Conservation (phyloP, 352 stramenopile species). For the Nothophytophthora sp. region DNA sequence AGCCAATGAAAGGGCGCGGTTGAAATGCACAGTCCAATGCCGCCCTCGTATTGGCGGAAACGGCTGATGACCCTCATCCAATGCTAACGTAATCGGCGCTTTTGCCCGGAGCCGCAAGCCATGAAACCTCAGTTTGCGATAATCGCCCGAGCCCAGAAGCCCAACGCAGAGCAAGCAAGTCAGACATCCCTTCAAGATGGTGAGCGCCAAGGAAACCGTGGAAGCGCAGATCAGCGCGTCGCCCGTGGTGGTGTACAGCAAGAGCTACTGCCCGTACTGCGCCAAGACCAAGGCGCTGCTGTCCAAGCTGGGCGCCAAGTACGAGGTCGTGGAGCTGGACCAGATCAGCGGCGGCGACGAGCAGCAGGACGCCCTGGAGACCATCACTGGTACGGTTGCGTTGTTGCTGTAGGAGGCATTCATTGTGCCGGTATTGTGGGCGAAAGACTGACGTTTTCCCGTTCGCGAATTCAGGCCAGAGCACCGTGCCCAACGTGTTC, state of each 20-base stretch:
- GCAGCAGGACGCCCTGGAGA: slow-evolving; percentile 59
- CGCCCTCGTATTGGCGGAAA: slow-evolving; percentile 18
- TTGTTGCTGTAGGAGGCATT: too few relatives aligned
- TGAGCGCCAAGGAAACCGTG: slow-evolving; percentile 64
- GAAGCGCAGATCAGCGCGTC: slow-evolving; percentile 56
- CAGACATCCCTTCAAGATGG: slow-evolving; percentile 50
- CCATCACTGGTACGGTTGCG: slow-evolving; percentile 54
- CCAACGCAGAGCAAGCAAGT: slow-evolving; percentile 5
- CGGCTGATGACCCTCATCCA: too few relatives aligned
- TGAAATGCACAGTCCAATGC: too few relatives aligned
- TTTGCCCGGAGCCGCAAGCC: background rate
- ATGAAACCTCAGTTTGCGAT: slow-evolving; percentile 10
- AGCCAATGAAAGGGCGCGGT: background rate
- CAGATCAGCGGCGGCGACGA: slow-evolving; percentile 45
- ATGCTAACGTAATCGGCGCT: background rate
- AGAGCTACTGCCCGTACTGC: slow-evolving; percentile 96
- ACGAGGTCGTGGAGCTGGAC: slow-evolving; percentile 67
- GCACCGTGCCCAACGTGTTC: slow-evolving; percentile 98
- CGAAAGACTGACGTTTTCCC: background rate
- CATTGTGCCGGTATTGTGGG: too few relatives aligned
- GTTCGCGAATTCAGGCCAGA: too few relatives aligned
- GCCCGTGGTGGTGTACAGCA: slow-evolving; percentile 90
- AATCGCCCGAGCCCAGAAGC: slow-evolving; percentile 4
- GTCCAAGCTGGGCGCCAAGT: slow-evolving; percentile 50
- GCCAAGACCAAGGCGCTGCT: slow-evolving; percentile 68